Conservation (phyloP, 192 early-diverging fungal species). For the Dissophora globulifera region DNA sequence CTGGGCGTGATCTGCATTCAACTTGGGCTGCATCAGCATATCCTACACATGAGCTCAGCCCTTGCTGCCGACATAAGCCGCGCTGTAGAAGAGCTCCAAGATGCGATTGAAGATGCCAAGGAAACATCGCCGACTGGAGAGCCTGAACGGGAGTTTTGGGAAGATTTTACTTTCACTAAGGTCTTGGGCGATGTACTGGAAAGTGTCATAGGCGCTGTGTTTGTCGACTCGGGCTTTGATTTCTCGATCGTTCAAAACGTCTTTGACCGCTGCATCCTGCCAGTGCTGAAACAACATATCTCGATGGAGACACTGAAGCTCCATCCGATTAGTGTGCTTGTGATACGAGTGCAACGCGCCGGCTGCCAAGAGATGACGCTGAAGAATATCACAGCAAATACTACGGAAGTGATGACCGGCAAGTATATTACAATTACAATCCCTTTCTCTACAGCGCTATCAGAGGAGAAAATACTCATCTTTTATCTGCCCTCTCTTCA, state of each 20-base stretch:
- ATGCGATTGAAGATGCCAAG: conserved; percentile 58
- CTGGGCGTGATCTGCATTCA: conserved; percentile 76
- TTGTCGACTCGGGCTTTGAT: conserved; percentile 78
- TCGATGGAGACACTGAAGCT: conserved; percentile 54
- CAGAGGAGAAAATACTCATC: too few species aligned
- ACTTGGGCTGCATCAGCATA: conserved; percentile 71
- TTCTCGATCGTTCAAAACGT: background rate
- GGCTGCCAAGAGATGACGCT: conserved; percentile 57
- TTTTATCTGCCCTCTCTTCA: too few species aligned
- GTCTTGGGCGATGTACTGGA: conserved; percentile 87
- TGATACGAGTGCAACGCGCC: conserved; percentile 43
- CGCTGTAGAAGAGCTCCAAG: conserved; percentile 49
- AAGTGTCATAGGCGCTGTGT: conserved; percentile 85
- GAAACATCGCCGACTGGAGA: conserved; percentile 14
- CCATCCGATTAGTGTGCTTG: conserved; percentile 58
- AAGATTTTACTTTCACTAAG: conserved; percentile 82
- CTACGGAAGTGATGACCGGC: background rate
- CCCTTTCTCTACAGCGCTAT: too few species aligned
- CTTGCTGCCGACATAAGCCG: conserved; percentile 66
- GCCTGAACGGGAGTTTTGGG: conserved; percentile 77
- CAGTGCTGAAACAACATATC: conserved; percentile 56
- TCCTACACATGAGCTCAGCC: conserved; percentile 70
- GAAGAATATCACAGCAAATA: conserved; percentile 51
- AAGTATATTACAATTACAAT: too few species aligned
- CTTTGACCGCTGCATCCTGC: conserved; percentile 51